Conservation (phyloP, 2,329 filamentous ascomycete genomes). For the Talaromyces amestolkiae region DNA sequence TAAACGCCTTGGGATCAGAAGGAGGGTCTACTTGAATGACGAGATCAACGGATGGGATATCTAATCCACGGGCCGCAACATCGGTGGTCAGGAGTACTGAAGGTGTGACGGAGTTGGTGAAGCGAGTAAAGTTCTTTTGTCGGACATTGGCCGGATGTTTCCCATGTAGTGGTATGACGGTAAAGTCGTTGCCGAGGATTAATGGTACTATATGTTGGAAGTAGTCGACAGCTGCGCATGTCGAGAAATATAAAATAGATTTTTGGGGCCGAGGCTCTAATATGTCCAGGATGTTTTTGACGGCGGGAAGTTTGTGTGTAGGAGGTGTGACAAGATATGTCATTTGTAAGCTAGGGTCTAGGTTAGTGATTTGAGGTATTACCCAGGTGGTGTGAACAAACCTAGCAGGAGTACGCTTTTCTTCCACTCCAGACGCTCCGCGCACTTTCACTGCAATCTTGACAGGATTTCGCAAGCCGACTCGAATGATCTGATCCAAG, state of each 20-base stretch:
- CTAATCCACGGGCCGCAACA: constrained; percentile 82
- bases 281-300: constrained; percentile 67
- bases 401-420: constrained; percentile 83
- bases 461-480: constrained; percentile 89
- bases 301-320: constrained; percentile 73
- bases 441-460: constrained; percentile 94
- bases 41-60: constrained; percentile 87
- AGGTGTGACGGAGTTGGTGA: constrained; percentile 70
- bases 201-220: constrained; percentile 76
- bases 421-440: constrained; percentile 68
- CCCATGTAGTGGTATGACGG: constrained; percentile 79
- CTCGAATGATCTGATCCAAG: constrained; percentile 85
- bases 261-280: constrained; percentile 75
- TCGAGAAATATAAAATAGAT: constrained; percentile 87
- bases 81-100: constrained; percentile 89
- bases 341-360: constrained; percentile 68
- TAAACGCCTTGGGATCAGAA: constrained; percentile 81
- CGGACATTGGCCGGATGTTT: constrained; percentile 87
- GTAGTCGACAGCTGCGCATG: constrained; percentile 92
- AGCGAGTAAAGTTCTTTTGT: constrained; percentile 80
- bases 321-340: constrained; percentile 74
- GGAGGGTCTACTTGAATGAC: constrained; percentile 85
- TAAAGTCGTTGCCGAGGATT: constrained; percentile 66
- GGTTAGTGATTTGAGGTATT: constrained; percentile 21
- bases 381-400: constrained; percentile 21